Evolutionary conservation across 192 early-diverging fungal species (phyloP).

Genomic region (Physocladia obscura): DNA sequence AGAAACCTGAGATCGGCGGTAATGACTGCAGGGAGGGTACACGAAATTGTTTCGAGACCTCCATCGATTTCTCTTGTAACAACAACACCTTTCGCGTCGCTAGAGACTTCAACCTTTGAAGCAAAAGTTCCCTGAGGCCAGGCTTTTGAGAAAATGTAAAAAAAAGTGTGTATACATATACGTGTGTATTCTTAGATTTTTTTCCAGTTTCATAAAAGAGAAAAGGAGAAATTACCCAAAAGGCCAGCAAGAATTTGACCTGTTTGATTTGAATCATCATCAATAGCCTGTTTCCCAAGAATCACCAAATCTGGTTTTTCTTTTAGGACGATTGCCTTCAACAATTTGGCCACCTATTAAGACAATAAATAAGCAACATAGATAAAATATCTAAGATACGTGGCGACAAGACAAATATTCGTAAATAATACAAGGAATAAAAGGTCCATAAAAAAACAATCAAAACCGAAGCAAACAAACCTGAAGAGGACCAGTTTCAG

Average conservation of each 20-base stretch:
- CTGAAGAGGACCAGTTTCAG: slow-evolving; percentile 67
- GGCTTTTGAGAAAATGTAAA: slow-evolving; percentile 5
- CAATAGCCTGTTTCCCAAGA: slow-evolving; percentile 98
- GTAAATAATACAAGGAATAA: neutral
- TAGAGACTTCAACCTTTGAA: slow-evolving; percentile 82
- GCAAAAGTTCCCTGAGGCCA: slow-evolving; percentile 87
- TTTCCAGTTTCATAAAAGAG: neutral
- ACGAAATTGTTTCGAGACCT: slow-evolving; percentile 86
- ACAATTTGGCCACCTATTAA: slow-evolving; percentile 80
- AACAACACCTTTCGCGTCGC: slow-evolving; percentile 59
- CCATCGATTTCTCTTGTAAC: slow-evolving; percentile 97
- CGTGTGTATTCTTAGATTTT: neutral
- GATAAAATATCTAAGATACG: neutral
- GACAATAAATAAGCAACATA: neutral
- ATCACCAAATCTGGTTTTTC: slow-evolving; percentile 93
- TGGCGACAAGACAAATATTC: neutral
- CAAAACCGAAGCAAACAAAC: slow-evolving; percentile 40
- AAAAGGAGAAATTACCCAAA: slow-evolving; percentile 70
- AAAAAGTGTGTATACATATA: slow-evolving; percentile 11
- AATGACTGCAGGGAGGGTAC: slow-evolving; percentile 85
- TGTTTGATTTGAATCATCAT: slow-evolving; percentile 96
- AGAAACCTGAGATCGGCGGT: slow-evolving; percentile 88
- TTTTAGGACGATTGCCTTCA: slow-evolving; percentile 84
- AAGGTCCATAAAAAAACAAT: neutral
- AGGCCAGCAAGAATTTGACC: slow-evolving; percentile 98